Conservation (phyloP, 192 early-diverging fungal genomes). For the Bifiguratus adelaidae region DNA sequence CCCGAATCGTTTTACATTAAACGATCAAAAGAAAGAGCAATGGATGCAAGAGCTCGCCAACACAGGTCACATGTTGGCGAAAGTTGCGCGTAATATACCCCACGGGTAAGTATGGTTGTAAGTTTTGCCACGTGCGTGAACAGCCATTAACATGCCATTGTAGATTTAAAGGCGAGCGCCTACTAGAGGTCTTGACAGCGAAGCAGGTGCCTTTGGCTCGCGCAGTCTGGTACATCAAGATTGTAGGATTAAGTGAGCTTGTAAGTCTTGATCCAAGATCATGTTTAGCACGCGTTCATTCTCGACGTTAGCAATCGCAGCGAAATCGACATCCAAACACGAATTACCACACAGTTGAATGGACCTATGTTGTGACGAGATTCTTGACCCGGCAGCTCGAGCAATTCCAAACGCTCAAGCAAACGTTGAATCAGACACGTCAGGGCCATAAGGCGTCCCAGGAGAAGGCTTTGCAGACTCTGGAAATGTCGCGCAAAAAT, state of each 20-base stretch:
- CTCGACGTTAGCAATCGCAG: too few species aligned
- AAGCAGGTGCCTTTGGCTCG: constrained; percentile 47
- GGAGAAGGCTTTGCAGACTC: background rate
- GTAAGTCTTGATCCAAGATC: too few species aligned
- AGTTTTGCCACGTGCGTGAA: background rate
- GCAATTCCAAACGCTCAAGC: background rate
- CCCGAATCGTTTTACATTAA: constrained; percentile 27
- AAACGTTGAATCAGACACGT: background rate
- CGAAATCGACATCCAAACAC: background rate
- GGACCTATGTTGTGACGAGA: constrained; percentile 29
- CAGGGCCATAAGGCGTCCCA: background rate
- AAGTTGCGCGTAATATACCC: constrained; percentile 35
- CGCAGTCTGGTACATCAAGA: constrained; percentile 62
- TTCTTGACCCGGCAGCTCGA: constrained; percentile 13
- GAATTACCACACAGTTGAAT: constrained; percentile 20
- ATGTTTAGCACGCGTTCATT: too few species aligned
- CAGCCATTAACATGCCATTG: background rate
- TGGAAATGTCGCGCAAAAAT: background rate
- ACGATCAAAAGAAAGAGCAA: constrained; percentile 35
- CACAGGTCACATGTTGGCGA: constrained; percentile 23
- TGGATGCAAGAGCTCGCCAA: constrained; percentile 38
- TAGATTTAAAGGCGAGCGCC: constrained; percentile 43
- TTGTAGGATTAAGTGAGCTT: constrained; percentile 56
- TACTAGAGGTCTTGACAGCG: constrained; percentile 41
- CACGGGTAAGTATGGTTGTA: constrained; percentile 19